A percentile compares a stretch with the other conserved stretches of the same genome.
Evolutionary conservation across 208 protist species (phyloP).

Genomic region (Entamoeba dispar): DNA sequence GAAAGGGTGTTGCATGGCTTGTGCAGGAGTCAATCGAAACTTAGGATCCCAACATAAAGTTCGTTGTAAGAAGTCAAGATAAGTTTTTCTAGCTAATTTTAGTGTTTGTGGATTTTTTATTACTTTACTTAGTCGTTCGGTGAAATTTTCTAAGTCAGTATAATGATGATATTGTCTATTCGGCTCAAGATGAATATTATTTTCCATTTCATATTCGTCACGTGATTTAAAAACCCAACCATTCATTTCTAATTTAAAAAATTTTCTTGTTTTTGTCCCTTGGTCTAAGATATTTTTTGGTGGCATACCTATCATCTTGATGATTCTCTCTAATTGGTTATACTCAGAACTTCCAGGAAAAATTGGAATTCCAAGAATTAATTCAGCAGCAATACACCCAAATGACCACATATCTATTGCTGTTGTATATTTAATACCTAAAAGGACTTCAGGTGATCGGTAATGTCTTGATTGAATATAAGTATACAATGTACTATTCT

Average conservation of each 20-base stretch:
- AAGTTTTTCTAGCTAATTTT: background rate
- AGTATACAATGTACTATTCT: constrained; percentile 54
- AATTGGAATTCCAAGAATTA: constrained; percentile 53
- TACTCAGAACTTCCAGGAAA: constrained; percentile 52
- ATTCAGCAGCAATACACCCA: constrained; percentile 84
- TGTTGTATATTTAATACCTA: constrained; percentile 62
- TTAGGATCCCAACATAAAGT: background rate
- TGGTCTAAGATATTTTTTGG: background rate
- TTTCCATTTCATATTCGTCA: background rate
- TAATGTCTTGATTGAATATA: constrained; percentile 77
- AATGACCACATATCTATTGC: constrained; percentile 92
- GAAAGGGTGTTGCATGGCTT: background rate
- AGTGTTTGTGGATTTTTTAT: background rate
- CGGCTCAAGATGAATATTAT: background rate
- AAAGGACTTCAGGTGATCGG: constrained; percentile 68
- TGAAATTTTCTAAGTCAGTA: background rate
- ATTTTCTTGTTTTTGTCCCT: background rate
- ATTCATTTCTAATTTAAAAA: background rate
- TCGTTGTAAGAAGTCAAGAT: background rate
- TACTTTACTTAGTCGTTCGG: background rate
- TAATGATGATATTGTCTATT: background rate
- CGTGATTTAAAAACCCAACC: background rate
- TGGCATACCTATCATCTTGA: background rate
- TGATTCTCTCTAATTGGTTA: background rate
- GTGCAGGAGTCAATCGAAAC: background rate